Evolutionary conservation across 2,329 filamentous ascomycete species (phyloP).

Genomic region (Aspergillus brasiliensis): DNA sequence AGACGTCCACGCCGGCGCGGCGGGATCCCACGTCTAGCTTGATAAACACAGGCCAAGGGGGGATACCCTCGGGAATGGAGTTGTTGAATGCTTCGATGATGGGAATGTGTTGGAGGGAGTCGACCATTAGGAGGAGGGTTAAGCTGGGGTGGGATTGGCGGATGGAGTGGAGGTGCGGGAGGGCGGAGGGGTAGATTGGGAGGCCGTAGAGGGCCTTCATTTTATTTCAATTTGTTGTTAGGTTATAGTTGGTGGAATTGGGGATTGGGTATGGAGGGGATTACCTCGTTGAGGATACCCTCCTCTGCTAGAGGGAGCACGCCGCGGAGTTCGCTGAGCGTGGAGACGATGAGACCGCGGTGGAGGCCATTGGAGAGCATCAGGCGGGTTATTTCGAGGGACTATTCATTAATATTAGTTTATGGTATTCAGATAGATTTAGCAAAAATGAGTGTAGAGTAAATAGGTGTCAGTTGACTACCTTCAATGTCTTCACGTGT

Average conservation of each 20-base stretch:
- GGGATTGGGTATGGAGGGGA: neutral
- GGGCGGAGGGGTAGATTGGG: constrained; percentile 40
- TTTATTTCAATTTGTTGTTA: neutral
- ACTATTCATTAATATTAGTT: constrained; percentile 11
- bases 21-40: constrained; percentile 29
- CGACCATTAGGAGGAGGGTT: constrained; percentile 41
- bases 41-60: constrained; percentile 28
- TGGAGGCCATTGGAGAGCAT: constrained; percentile 45
- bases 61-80: neutral
- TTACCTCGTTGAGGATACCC: constrained; percentile 45
- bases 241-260: neutral
- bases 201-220: constrained; percentile 42
- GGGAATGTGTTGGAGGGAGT: constrained; percentile 28
- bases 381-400: constrained; percentile 40
- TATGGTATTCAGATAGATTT: neutral
- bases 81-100: constrained; percentile 20
- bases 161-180: constrained; percentile 34
- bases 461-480: constrained; percentile 8
- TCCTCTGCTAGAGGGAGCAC: constrained; percentile 43
- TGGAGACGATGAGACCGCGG: constrained; percentile 45
- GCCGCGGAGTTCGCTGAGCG: constrained; percentile 45
- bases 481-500: constrained; percentile 52
- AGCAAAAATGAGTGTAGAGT: too few relatives aligned
- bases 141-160: constrained; percentile 23
- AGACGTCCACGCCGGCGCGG: constrained; percentile 15